Evolutionary conservation across 1,139 yeast genomes (phyloP).

Genomic region (Yamadazyma taylorii): DNA sequence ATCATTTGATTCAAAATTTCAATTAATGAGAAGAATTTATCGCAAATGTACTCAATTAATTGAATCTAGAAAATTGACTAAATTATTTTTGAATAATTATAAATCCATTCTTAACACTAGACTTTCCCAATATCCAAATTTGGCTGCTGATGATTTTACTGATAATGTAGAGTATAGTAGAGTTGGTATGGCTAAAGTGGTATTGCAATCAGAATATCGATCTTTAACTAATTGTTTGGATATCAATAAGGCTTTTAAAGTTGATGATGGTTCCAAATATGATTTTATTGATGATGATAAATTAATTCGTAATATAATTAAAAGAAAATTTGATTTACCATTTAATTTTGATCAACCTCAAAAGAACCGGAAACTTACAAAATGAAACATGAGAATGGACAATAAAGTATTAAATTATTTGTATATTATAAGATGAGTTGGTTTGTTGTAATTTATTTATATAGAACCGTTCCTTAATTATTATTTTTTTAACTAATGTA

Average conservation of each 20-base stretch:
- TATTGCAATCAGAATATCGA: conserved; percentile 52
- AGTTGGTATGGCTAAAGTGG: conserved; percentile 50
- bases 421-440: conserved; percentile 2
- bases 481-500: conserved; percentile 6
- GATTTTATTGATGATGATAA: conserved; percentile 56
- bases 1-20: conserved; percentile 26
- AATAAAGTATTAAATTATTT: not conserved
- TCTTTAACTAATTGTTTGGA: conserved; percentile 46
- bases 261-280: conserved; percentile 25
- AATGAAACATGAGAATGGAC: not conserved
- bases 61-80: conserved; percentile 43
- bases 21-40: conserved; percentile 43
- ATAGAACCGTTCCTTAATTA: conserved; percentile 3
- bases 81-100: conserved; percentile 30
- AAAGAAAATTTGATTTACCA: conserved; percentile 42
- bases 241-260: conserved; percentile 29
- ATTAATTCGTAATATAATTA: conserved; percentile 54
- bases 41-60: conserved; percentile 48
- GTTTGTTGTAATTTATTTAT: no score
- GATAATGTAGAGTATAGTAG: conserved; percentile 14
- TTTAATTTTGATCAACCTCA: conserved; percentile 3
- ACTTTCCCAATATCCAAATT: conserved; percentile 42
- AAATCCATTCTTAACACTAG: conserved; percentile 32
- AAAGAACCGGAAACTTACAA: not conserved
- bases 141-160: conserved; percentile 24